Evolutionary conservation across 208 protist species (phyloP), one percentile per base, ranked within the genome.

Genomic region (Phytomonas francai): DNA sequence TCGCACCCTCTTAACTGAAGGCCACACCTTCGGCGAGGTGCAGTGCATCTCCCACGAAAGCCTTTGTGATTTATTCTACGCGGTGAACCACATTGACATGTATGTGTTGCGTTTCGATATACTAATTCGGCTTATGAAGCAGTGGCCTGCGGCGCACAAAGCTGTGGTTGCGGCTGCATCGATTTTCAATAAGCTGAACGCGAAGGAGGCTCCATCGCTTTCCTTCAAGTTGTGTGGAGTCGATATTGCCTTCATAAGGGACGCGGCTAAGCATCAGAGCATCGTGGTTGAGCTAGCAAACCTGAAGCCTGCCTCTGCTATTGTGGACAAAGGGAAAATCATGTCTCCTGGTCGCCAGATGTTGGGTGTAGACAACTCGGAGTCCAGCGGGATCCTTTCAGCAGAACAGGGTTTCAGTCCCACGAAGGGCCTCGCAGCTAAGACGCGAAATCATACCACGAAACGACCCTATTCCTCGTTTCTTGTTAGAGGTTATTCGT

Each of bases 41-140:
- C 72, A 77, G 12, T 91, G 88, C 73, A 91, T 91, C 63, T 94
- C 89, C 60, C 65, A 73, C 28, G 88, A 94, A 63, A 68, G 69
- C 42, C 45, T 84, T 11, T 76, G 75, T 14, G 85, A 86, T 63
- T 70, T 62, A 16, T 86, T 80, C 73, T 82, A 77, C 59, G 80
- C 88, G 11, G 36, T 94, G 54, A 87, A 71, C 16, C 81, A 94
- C 78, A 81, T 89, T 22, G 88, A 94, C 70, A 74, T 83, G 61
- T 94, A 91, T 65, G 42, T 88, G 25, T 80, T 94, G 5, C 85
- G 85, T 22, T 94, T 91, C 61, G 81, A 76, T 39, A 81, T 84
- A 27, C 71, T 94, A 29, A 84, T 89, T 31, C 83, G 85, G 70
- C 77, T 94, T 59, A 94, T 94, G 88, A 87, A 94, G 68, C 79